Evolutionary conservation across 1,284 basidiomycete genomes (phyloP), one percentile per base, ranked within the genome.

Genomic region (Rhodotorula mucilaginosa): DNA sequence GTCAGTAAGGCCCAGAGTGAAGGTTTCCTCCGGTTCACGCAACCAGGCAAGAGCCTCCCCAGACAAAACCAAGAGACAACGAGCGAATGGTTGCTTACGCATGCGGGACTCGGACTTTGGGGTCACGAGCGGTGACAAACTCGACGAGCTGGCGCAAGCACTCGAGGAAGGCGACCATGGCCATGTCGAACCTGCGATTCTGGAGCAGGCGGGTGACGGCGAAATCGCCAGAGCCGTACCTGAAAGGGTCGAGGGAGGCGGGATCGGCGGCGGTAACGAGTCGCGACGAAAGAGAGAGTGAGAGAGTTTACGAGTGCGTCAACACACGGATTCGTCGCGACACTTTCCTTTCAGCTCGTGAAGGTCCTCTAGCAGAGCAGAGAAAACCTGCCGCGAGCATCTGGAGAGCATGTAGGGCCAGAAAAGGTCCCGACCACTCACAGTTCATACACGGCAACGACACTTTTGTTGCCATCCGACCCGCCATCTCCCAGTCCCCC

Each of bases 131-230:
- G 79, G 87, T 88, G 51, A 92, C 90, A 78, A 88, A 88, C 66
- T 96, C 93, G 80, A 91, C 88, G 52, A 97, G 83, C 79, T 98
- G 93, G 76, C 92, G 89, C 57, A 99, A 83, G 79, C 95, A 97
- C 74, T 97, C 94, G 58, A 99, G 85, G 77, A 99, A 93, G 4
- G 92, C 93, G 7, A 96, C 92, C 89, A 99, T 96, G 3, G 90
- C 97, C 75, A 91, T 88, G 81, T 98, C 96, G 82, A 99, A 99
- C 23, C 96, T 87, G 39, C 96, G 87, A 79, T 97, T 97, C 80
- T 98, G 95, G 57, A 98, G 84, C 23, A 99, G 81, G 47, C 94
- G 87, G 0, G 91, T 90, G 71, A 96, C 69, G 74, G 94, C 90
- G 61, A 97, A 84, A 80, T 97, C 93, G 10, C 92, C 92, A 3